phyloP scores from a whole-genome alignment of 306 rosid species.

The Cicer cuneatum region DNA sequence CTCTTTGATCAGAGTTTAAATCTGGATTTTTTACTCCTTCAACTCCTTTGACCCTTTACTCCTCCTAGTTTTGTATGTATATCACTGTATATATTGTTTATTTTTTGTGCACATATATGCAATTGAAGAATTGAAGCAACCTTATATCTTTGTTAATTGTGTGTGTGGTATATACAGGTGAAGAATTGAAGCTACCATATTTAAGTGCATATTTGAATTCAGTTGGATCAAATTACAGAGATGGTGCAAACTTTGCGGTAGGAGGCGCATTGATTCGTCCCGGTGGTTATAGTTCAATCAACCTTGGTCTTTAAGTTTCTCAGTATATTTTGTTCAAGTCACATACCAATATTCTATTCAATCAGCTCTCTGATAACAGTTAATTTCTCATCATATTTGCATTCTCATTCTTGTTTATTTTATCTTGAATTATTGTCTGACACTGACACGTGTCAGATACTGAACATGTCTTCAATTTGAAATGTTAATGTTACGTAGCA shows the following conservation, averaged over 20 bases:
- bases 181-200: conserved; percentile 77
- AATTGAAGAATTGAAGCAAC: conserved; percentile 90
- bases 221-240: conserved; percentile 73
- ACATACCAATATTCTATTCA: conserved; percentile 58
- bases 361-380: conserved; percentile 56
- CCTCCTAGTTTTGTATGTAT: background rate
- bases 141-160: conserved; percentile 19
- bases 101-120: conserved; percentile 36
- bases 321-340: conserved; percentile 78
- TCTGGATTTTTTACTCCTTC: too few species aligned
- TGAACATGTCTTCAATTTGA: background rate
- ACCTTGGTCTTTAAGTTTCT: conserved; percentile 73
- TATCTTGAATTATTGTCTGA: background rate
- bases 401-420: conserved; percentile 5
- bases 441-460: background rate
- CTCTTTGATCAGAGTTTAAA: too few species aligned
- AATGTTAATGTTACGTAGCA: background rate
- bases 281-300: conserved; percentile 78
- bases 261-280: conserved; percentile 76
- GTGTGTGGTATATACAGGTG: conserved; percentile 56
- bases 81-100: background rate
- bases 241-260: conserved; percentile 86
- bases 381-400: conserved; percentile 37
- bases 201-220: conserved; percentile 84
- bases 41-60: too few species aligned